A percentile compares a stretch with the other conserved stretches of the same genome.
These are phyloP conservation scores for Pseudogymnoascus sp. DNA, from an alignment of 2,329 filamentous ascomycete genomes.

Conservation along the genomic window DNA sequence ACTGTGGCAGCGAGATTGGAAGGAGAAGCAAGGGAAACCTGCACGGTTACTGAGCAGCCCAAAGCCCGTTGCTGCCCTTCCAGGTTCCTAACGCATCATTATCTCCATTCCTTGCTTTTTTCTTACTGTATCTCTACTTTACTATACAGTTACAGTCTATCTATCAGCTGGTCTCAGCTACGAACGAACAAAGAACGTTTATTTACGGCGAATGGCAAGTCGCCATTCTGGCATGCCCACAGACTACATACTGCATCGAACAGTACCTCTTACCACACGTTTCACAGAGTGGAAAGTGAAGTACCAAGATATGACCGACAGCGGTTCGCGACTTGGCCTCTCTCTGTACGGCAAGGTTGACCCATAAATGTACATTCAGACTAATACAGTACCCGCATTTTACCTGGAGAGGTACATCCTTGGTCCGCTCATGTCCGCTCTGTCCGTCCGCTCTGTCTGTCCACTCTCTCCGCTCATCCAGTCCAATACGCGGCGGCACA, in stretches of 20 bases:
- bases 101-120: conserved; percentile 8
- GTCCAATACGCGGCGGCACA: not conserved
- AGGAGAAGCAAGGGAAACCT: not conserved
- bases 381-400: not conserved
- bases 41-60: not conserved
- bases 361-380: not conserved
- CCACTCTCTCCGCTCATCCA: not conserved
- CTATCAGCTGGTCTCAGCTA: not conserved
- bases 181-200: not conserved
- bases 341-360: not conserved
- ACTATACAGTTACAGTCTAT: not conserved
- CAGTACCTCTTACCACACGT: not conserved
- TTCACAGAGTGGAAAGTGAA: not conserved
- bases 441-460: too few relatives aligned
- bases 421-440: not conserved
- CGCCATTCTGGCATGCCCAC: not conserved
- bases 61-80: not conserved
- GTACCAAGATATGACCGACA: not conserved
- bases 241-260: not conserved
- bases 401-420: not conserved
- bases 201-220: not conserved
- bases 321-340: not conserved
- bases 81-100: not conserved
- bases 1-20: not conserved
- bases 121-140: not conserved